Conservation (phyloP, 116 monocot genomes). For the Thalassia testudinum region DNA sequence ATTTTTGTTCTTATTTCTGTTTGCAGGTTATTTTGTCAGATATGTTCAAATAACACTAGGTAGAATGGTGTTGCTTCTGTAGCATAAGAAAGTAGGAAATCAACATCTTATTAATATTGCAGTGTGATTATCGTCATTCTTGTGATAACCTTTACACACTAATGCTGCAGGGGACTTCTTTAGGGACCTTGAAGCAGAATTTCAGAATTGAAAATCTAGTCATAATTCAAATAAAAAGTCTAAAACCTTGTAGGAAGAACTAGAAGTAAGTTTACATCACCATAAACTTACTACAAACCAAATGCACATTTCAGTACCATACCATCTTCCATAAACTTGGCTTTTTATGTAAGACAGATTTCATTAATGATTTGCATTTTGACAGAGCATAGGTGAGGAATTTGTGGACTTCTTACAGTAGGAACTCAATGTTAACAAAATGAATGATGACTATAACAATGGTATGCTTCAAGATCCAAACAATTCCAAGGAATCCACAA, state of each 20-base stretch:
- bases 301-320: not conserved
- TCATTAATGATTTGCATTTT: not conserved
- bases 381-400: slow-evolving; percentile 92
- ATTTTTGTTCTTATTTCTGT: slow-evolving; percentile 1
- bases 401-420: slow-evolving; percentile 98
- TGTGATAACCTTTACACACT: too few species aligned
- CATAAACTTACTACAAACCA: too few species aligned
- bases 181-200: slow-evolving; percentile 71
- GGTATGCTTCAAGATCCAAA: not conserved
- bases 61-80: slow-evolving; percentile 22
- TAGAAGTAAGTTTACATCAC: slow-evolving; percentile 51
- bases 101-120: too few species aligned
- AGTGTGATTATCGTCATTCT: too few species aligned
- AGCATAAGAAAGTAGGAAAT: too few species aligned
- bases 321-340: not conserved
- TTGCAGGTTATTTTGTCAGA: slow-evolving; percentile 86
- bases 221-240: slow-evolving; percentile 57
- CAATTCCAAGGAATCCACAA: not conserved
- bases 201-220: slow-evolving; percentile 73
- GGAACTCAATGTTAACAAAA: slow-evolving; percentile 63
- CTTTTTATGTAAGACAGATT: not conserved
- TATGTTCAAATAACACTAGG: slow-evolving; percentile 84
- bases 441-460: slow-evolving; percentile 4
- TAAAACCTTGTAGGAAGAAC: slow-evolving; percentile 96
- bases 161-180: slow-evolving; percentile 63